A percentile compares a stretch with the other conserved stretches of the same genome.
phyloP scores from a whole-genome alignment of 805 yeast species.

The Zygoascus biomembranicola region DNA sequence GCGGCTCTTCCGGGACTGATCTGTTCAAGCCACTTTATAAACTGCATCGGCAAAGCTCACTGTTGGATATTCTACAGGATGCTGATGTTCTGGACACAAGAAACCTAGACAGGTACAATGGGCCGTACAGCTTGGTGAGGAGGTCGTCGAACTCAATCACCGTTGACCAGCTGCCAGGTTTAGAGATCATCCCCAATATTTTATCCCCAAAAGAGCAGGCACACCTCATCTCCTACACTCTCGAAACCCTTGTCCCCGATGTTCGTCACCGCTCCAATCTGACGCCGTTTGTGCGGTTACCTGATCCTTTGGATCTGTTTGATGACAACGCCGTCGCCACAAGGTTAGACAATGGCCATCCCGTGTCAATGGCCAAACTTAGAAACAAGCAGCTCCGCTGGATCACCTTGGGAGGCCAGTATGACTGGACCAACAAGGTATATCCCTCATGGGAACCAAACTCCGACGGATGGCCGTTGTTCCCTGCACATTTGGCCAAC shows the following conservation, averaged over 20 bases:
- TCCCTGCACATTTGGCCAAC: conserved; percentile 23
- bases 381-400: conserved; percentile 31
- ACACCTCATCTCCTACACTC: conserved; percentile 22
- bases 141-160: conserved; percentile 11
- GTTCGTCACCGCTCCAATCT: conserved; percentile 30
- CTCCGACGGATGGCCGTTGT: conserved; percentile 25
- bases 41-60: conserved; percentile 12
- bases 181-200: conserved; percentile 21
- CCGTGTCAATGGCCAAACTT: conserved; percentile 17
- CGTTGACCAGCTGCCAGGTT: conserved; percentile 29
- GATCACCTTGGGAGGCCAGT: conserved; percentile 40
- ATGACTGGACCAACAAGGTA: conserved; percentile 36
- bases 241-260: conserved; percentile 27
- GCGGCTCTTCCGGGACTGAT: conserved; percentile 5
- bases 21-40: conserved; percentile 22
- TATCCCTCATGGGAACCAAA: conserved; percentile 33
- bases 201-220: conserved; percentile 24
- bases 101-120: background rate
- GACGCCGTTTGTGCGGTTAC: conserved; percentile 26
- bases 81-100: conserved; percentile 1
- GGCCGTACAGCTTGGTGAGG: background rate
- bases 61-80: conserved; percentile 8
- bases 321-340: conserved; percentile 1
- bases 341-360: conserved; percentile 12
- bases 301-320: conserved; percentile 27